phyloP scores from a whole-genome alignment of 2,329 filamentous ascomycete species.

The Claviceps capensis region DNA sequence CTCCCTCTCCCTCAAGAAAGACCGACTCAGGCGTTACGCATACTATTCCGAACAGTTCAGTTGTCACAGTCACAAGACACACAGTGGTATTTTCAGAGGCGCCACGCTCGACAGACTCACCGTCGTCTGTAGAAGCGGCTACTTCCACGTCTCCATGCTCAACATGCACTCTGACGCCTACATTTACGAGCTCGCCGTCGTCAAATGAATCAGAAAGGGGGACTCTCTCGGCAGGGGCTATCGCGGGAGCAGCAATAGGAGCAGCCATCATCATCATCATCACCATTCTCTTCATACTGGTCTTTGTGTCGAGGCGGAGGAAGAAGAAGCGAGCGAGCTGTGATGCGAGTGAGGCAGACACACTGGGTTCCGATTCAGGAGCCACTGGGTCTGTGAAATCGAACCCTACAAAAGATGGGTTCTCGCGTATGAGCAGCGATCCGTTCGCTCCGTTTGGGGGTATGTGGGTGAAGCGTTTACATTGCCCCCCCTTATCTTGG shows the following conservation, averaged over 20 bases:
- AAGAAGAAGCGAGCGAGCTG: slow-evolving; percentile 5
- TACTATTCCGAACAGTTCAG: slow-evolving; percentile 21
- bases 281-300: slow-evolving; percentile 13
- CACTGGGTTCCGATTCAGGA: not conserved
- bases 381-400: not conserved
- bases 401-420: slow-evolving; percentile 10
- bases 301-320: slow-evolving; percentile 10
- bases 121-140: not conserved
- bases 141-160: not conserved
- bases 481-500: not conserved
- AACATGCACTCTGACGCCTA: not conserved
- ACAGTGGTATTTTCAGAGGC: slow-evolving; percentile 19
- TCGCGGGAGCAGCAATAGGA: slow-evolving; percentile 20
- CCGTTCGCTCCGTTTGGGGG: slow-evolving; percentile 33
- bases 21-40: slow-evolving; percentile 24
- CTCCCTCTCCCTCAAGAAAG: slow-evolving; percentile 8
- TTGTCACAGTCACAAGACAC: slow-evolving; percentile 22
- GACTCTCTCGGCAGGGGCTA: slow-evolving; percentile 16
- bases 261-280: slow-evolving; percentile 15
- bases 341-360: slow-evolving; percentile 5
- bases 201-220: not conserved
- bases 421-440: slow-evolving; percentile 13
- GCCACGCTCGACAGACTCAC: slow-evolving; percentile 9
- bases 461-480: slow-evolving; percentile 10
- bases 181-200: not conserved